These are phyloP conservation scores for Ascochyta koolunga DNA, from an alignment of 2,329 filamentous ascomycete species.

Conservation along the genomic window DNA sequence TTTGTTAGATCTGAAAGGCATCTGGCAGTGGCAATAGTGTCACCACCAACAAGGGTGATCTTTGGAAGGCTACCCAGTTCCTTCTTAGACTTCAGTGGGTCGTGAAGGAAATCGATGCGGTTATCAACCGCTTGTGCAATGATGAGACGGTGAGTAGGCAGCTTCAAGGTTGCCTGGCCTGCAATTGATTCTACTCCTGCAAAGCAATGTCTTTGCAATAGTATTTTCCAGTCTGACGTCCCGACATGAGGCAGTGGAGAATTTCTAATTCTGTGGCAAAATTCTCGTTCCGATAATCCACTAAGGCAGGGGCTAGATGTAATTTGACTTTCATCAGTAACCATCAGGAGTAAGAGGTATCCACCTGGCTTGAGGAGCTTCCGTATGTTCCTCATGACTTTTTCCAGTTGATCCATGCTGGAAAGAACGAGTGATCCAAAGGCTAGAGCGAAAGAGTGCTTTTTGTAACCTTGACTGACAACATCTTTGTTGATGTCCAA, in stretches of 20 bases:
- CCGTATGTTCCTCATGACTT: constrained; percentile 18
- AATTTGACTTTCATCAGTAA: too few species aligned
- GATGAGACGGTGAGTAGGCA: neutral
- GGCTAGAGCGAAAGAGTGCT: constrained; percentile 24
- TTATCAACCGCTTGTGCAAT: constrained; percentile 10
- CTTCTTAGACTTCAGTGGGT: neutral
- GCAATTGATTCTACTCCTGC: neutral
- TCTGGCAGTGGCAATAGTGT: neutral
- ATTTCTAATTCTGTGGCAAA: neutral
- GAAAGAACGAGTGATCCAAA: constrained; percentile 19
- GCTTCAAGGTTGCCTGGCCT: neutral
- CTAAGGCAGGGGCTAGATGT: too few species aligned
- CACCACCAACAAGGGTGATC: neutral
- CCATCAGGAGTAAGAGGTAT: constrained; percentile 44
- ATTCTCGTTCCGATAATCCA: too few species aligned
- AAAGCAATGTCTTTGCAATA: neutral
- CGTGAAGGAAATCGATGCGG: neutral
- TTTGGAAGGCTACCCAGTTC: too few species aligned
- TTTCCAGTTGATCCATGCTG: constrained; percentile 9
- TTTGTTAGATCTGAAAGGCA: neutral
- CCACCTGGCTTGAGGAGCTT: constrained; percentile 49
- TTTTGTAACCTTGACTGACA: constrained; percentile 17
- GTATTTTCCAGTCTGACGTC: neutral
- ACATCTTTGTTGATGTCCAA: constrained; percentile 16
- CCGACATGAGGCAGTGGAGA: neutral